These are phyloP conservation scores for Thinopyrum obtusiflorum DNA, from an alignment of 202 grass and related monocot species.

Conservation along the genomic window DNA sequence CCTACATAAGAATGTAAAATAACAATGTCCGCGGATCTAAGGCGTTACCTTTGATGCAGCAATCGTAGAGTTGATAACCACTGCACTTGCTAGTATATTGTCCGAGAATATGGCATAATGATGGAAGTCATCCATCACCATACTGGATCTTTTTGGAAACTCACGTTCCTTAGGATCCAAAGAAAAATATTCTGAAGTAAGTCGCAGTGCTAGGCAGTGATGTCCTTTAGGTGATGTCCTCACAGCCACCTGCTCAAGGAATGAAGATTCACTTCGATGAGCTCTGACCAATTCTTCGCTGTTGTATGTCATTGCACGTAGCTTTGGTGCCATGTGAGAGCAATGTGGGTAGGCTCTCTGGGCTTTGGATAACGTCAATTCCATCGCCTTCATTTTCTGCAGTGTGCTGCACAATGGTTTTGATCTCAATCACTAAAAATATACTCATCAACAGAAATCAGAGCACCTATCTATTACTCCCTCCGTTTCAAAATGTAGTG, in stretches of 20 bases:
- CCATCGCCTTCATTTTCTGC: slow-evolving; percentile 83
- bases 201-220: slow-evolving; percentile 78
- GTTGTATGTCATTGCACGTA: slow-evolving; percentile 61
- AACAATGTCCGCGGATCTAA: background rate
- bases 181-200: slow-evolving; percentile 68
- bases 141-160: slow-evolving; percentile 38
- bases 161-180: slow-evolving; percentile 47
- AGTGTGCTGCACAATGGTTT: slow-evolving; percentile 51
- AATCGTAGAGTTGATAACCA: slow-evolving; percentile 81
- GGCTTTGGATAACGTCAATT: slow-evolving; percentile 60
- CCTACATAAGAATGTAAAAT: background rate
- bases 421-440: slow-evolving; percentile 35
- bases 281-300: slow-evolving; percentile 72
- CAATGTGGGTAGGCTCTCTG: slow-evolving; percentile 64
- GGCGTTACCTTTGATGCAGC: slow-evolving; percentile 51
- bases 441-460: background rate
- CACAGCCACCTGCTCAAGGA: slow-evolving; percentile 67
- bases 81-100: slow-evolving; percentile 78
- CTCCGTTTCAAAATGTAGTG: no score
- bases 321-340: slow-evolving; percentile 59
- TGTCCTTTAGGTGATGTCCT: slow-evolving; percentile 79
- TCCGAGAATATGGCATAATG: slow-evolving; percentile 91
- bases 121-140: slow-evolving; percentile 41
- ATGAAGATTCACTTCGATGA: slow-evolving; percentile 60
- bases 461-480: background rate